Evolutionary conservation across 2,329 filamentous ascomycete genomes (phyloP).

Genomic region (Lasiodiplodia citricola): DNA sequence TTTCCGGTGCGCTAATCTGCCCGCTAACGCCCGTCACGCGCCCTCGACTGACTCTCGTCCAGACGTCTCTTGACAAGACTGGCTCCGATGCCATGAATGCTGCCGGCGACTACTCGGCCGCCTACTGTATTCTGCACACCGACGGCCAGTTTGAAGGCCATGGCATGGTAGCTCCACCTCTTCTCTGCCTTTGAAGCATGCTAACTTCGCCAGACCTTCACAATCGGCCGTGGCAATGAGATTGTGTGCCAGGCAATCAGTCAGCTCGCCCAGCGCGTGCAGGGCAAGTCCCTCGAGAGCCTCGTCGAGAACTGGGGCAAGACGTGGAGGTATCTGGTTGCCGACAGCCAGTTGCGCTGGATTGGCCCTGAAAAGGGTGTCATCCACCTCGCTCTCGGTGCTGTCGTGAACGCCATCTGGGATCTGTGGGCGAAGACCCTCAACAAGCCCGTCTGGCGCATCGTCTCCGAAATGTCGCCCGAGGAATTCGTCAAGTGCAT

Average conservation of each 20-base stretch:
- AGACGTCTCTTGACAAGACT: constrained; percentile 94
- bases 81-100: constrained; percentile 97
- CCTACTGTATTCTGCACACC: constrained; percentile 91
- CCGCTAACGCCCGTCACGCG: not conserved
- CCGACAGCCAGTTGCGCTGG: constrained; percentile 89
- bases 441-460: constrained; percentile 86
- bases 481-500: constrained; percentile 87
- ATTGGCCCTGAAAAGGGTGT: constrained; percentile 94
- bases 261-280: constrained; percentile 76
- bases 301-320: constrained; percentile 82
- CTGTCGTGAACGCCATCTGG: constrained; percentile 91
- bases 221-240: constrained; percentile 88
- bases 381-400: constrained; percentile 87
- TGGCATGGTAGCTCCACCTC: constrained; percentile 67
- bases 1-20: constrained; percentile 49
- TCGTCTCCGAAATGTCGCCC: constrained; percentile 87
- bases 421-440: constrained; percentile 92
- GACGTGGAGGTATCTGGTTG: constrained; percentile 91
- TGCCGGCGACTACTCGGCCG: constrained; percentile 87
- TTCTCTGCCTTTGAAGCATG: not conserved
- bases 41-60: constrained; percentile 1
- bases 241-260: constrained; percentile 86
- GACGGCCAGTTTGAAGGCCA: constrained; percentile 74
- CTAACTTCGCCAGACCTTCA: constrained; percentile 64
- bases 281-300: constrained; percentile 73